A percentile compares a stretch with the other conserved stretches of the same genome.
Conservation (phyloP, 176 grass and related monocot species). For the Musa troglodytarum region DNA sequence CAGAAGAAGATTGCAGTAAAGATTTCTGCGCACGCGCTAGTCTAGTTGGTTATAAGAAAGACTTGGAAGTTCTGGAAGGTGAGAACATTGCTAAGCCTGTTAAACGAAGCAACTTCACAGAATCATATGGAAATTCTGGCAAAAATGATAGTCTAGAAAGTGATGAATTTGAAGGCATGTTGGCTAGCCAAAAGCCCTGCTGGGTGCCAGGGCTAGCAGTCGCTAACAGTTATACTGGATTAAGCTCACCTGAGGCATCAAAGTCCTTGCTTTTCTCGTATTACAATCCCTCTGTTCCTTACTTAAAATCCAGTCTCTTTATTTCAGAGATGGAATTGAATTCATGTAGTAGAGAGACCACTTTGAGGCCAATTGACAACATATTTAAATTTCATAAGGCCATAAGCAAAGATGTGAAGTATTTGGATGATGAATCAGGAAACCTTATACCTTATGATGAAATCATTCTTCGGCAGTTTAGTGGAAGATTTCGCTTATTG, state of each 20-base stretch:
- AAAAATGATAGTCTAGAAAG: conserved; percentile 29
- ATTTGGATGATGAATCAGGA: conserved; percentile 65
- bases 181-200: conserved; percentile 35
- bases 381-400: conserved; percentile 96
- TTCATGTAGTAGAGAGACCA: conserved; percentile 38
- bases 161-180: conserved; percentile 17
- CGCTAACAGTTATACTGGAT: conserved; percentile 38
- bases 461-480: conserved; percentile 50
- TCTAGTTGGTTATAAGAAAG: conserved; percentile 26
- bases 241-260: conserved; percentile 28
- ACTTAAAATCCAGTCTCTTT: conserved; percentile 71
- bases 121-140: conserved; percentile 28
- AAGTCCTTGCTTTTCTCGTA: conserved; percentile 35
- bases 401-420: conserved; percentile 86
- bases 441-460: conserved; percentile 72
- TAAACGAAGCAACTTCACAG: conserved; percentile 40
- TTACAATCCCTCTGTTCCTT: conserved; percentile 55
- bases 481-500: conserved; percentile 77
- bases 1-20: conserved; percentile 22
- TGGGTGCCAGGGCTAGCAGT: conserved; percentile 63
- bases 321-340: conserved; percentile 41
- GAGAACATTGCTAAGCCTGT: conserved; percentile 49
- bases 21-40: conserved; percentile 30
- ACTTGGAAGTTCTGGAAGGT: conserved; percentile 19
- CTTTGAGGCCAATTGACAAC: conserved; percentile 62